phyloP scores from a whole-genome alignment of 768 basidiomycete genomes.

The Cystofilobasidium ferigula region DNA sequence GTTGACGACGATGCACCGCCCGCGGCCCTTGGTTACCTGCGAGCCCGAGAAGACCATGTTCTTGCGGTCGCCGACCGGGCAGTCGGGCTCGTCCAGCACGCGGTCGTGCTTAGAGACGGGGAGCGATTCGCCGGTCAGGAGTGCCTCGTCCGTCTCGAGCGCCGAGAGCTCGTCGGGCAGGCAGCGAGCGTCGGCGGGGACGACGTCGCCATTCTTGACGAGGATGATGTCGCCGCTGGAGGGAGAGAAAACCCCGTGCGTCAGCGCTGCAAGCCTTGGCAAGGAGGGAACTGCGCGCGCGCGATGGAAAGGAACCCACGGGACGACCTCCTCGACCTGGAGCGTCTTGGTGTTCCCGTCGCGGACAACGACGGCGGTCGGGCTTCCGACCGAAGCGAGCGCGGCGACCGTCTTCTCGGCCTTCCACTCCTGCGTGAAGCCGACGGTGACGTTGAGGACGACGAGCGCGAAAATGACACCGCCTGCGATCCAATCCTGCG shows the following conservation, averaged over 20 bases:
- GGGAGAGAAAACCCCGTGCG: neutral
- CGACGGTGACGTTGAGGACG: conserved; percentile 36
- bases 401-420: conserved; percentile 41
- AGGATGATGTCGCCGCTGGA: conserved; percentile 42
- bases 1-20: conserved; percentile 43
- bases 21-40: conserved; percentile 46
- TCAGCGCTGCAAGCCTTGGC: neutral
- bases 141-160: conserved; percentile 47
- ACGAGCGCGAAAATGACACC: conserved; percentile 38
- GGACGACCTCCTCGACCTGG: conserved; percentile 36
- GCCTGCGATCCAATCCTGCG: conserved; percentile 27
- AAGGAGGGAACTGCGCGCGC: too few species aligned
- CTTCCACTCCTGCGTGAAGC: conserved; percentile 38
- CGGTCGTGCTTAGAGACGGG: conserved; percentile 45
- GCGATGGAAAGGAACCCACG: conserved; percentile 21
- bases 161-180: conserved; percentile 41
- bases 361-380: conserved; percentile 38
- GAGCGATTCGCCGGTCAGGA: conserved; percentile 48
- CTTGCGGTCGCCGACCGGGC: conserved; percentile 43
- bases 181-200: conserved; percentile 43
- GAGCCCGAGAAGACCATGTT: conserved; percentile 43
- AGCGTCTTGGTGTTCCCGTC: conserved; percentile 28
- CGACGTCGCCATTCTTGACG: conserved; percentile 41
- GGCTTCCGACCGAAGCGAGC: conserved; percentile 40
- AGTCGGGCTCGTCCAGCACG: conserved; percentile 31